Base-by-base conservation (phyloP, 352 stramenopile species). In the Phytophthora ramorum region DNA sequence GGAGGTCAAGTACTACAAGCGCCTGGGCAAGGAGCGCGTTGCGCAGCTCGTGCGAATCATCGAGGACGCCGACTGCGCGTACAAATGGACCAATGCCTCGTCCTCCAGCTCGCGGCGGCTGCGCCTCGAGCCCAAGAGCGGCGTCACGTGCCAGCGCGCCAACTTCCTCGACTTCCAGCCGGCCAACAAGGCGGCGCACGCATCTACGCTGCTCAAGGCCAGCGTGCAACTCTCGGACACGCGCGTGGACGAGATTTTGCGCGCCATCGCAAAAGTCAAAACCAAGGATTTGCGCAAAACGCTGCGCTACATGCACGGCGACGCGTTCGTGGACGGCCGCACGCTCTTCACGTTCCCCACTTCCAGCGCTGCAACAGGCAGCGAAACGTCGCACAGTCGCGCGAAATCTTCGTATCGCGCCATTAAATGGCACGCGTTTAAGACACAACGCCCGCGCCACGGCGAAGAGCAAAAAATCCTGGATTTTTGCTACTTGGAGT, bases 401-500 rank as follows among this genome's bases (percentile, higher is more conserved):
- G 34, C 43, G 14, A 43, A 54, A 1, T 17, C 51, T 32, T 86
- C 77, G 41, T 93, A 93, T 50, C 77, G 79, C 10, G 83, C 81
- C 6, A 90, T 93, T 43, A 93, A 93, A 55, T 93, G 85, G 85
- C 83, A 85, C 55, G 81, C 81, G 9, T 74, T 89, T 34, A 76
- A 81, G 32, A 70, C 57, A 0, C 66, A 66, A 2, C 61, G 71
- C 0, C 46, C 66, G 44, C 26, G 78, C 57, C 55, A 74, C 57
- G 41, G 63, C 30, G 61, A 78, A n/a, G 69, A 80, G 2, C 30
- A 79, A 20, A 83, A 85, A 55, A 66, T 80, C 37, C 55, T 89
- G 35, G 83, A 92, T 58, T 91, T 93, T 55, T 91, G 78, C 44
- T 91, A 87, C 38, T 71, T 93, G 28, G 83, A 93, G 57, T 92